Evolutionary conservation across 2,329 filamentous ascomycete species (phyloP), one percentile per base, ranked within the genome.

Genomic region (Aspergillus transmontanensis): DNA sequence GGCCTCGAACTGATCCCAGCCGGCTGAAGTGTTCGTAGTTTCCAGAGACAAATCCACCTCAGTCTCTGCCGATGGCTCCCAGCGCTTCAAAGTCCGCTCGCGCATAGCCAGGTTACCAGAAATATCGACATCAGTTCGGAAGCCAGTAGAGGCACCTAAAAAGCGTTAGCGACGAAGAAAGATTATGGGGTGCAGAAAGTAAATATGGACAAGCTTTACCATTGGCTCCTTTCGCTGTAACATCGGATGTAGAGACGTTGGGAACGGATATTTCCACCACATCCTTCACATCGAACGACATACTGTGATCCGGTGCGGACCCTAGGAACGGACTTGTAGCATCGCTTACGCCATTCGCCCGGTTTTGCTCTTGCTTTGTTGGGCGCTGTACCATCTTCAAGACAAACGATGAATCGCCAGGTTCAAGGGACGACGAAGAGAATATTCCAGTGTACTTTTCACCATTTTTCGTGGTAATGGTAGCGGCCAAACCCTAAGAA

Each of bases 1-100:
- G 66, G 87, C 89, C 62, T 92, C 91, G 73, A 99, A 99, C 77
- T 99, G 95, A 76, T 99, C 94, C 95, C 95, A 99, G 11, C 80
- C 82, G 7, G 80, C 82, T 19, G 78, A 73, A 19, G 68, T 62
- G 58, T 75, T 78, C n/a, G 83, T 71, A 57, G 82, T 87, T 71
- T 95, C 93, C 28, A 97, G 83, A 55, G 90, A 90, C 68, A 91
- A 84, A 72, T 94, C 90, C 46, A 86, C 77, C 32, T 85, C 85
- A 5, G 78, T 75, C 66, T 89, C 88, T 5, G 83, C 77, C 68
- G 89, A 89, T 7, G 92, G 88, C 60, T 93, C 87, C 93, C 94
- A 98, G 70, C 86, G 89, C 74, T 97, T 89, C 46, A 98, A 83
- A 58, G 87, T 83, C 64, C 93, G 89, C 78, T 96, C 92, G 62